Base-by-base conservation (phyloP, 352 stramenopile genomes). In the Pythium plurisporium region DNA sequence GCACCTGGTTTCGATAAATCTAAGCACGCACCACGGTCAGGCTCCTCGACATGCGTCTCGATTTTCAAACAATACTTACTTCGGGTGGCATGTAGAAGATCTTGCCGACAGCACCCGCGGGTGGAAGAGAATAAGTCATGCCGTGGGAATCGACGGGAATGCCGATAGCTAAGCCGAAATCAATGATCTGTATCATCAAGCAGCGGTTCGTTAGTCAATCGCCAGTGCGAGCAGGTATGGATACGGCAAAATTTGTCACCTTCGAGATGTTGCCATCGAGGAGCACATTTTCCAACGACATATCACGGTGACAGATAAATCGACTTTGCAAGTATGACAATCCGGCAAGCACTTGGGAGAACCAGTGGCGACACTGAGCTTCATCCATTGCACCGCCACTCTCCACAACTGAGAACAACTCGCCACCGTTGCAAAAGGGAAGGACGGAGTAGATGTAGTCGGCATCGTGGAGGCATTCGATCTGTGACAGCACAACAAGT, bases 31-130 rank as follows among this genome's bases (percentile, higher is more conserved):
- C n/a, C n/a, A n/a, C n/a, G n/a, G n/a, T n/a, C n/a, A n/a, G n/a
- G n/a, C n/a, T n/a, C n/a, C n/a, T n/a, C n/a, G n/a, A n/a, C n/a
- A n/a, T n/a, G n/a, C n/a, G n/a, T n/a, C n/a, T 37, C 9, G 17
- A 34, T 33, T 23, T 7, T n/a, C 19, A 36, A 14, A 11, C 12
- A 47, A n/a, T n/a, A 20, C 36, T 37, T 55, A 94, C 84, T 74
- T 94, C 84, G 33, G 84, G 84, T 0, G 84, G 82, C 84, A 94
- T 94, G 77, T 94, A 94, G 64, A 94, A 94, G 57, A 92, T 92
- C 72, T 94, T 94, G 57, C 84, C 84, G 59, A 94, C 84, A 17
- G 82, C 82, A 25, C 82, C 84, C 31, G 84, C 78, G 17, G 82
- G 84, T 27, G 82, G 82, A 30, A 94, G 50, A 31, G 82, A 87